Percentiles rank a stretch among this genome's conserved stretches.
Conservation (phyloP, 1,139 yeast species). For the Sugiyamaella japonica region DNA sequence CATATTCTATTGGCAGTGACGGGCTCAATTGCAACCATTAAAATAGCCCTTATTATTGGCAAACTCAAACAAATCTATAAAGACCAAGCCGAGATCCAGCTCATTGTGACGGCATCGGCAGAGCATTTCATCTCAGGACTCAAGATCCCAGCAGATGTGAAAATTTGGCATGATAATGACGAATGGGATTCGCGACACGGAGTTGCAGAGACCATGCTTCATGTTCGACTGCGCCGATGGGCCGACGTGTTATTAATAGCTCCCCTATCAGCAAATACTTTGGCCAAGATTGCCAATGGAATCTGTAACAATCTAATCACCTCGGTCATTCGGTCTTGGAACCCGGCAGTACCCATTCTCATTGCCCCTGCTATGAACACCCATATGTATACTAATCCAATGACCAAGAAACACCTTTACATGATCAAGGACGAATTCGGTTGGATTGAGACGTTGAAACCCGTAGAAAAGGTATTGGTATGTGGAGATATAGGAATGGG, state of each 20-base stretch:
- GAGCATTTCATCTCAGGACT: constrained; percentile 76
- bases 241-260: constrained; percentile 91
- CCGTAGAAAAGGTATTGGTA: constrained; percentile 88
- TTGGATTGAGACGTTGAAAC: constrained; percentile 79
- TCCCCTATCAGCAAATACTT: constrained; percentile 89
- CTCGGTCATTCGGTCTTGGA: constrained; percentile 88
- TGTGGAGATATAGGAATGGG: constrained; percentile 98
- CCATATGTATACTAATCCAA: constrained; percentile 91
- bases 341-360: constrained; percentile 77
- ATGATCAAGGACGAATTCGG: constrained; percentile 61
- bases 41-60: constrained; percentile 48
- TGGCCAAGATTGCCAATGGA: constrained; percentile 89
- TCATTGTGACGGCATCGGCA: constrained; percentile 81
- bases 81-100: constrained; percentile 65
- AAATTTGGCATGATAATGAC: constrained; percentile 91
- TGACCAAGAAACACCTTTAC: constrained; percentile 78
- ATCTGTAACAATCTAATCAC: constrained; percentile 84
- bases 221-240: constrained; percentile 90
- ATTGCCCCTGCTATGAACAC: constrained; percentile 99
- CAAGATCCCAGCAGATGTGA: constrained; percentile 77
- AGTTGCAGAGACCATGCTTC: constrained; percentile 72
- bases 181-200: constrained; percentile 64
- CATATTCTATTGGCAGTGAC: constrained; percentile 90
- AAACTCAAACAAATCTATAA: constrained; percentile 30
- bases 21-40: constrained; percentile 95